These are phyloP conservation scores for Solanum clarkiae DNA, from an alignment of 257 asterid species.

Conservation along the genomic window DNA sequence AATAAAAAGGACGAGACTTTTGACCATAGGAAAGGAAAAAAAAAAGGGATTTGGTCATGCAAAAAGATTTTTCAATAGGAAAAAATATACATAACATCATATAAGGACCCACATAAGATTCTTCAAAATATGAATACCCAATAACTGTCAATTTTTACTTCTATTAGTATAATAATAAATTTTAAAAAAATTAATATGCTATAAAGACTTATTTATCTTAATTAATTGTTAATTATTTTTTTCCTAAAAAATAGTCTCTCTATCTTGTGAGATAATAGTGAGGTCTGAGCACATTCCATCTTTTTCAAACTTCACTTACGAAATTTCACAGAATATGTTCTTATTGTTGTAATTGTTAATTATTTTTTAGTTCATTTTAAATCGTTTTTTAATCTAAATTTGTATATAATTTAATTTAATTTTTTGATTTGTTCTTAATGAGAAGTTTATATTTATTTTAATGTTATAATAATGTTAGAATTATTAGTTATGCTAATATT, in stretches of 20 bases:
- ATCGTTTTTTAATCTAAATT: background rate
- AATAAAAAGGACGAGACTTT: background rate
- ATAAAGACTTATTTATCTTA: background rate
- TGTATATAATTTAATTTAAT: background rate
- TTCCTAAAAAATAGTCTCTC: accelerated
- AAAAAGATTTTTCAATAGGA: background rate
- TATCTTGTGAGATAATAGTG: too few species aligned
- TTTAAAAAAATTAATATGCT: background rate
- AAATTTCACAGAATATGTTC: too few species aligned
- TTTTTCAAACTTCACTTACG: accelerated
- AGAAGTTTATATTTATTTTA: background rate
- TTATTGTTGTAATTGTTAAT: too few species aligned
- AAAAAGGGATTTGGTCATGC: background rate
- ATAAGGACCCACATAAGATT: conserved; percentile 10
- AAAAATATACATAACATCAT: background rate
- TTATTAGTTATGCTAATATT: background rate
- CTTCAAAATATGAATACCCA: background rate
- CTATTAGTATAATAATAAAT: background rate
- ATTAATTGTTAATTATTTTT: background rate
- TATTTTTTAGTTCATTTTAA: background rate
- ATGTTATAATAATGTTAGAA: background rate
- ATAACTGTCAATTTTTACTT: background rate
- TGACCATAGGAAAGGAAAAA: background rate
- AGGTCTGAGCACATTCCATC: too few species aligned
- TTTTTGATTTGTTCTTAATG: background rate